Evolutionary conservation across 345 rosid genomes (phyloP).

Genomic region (Populus davidiana): DNA sequence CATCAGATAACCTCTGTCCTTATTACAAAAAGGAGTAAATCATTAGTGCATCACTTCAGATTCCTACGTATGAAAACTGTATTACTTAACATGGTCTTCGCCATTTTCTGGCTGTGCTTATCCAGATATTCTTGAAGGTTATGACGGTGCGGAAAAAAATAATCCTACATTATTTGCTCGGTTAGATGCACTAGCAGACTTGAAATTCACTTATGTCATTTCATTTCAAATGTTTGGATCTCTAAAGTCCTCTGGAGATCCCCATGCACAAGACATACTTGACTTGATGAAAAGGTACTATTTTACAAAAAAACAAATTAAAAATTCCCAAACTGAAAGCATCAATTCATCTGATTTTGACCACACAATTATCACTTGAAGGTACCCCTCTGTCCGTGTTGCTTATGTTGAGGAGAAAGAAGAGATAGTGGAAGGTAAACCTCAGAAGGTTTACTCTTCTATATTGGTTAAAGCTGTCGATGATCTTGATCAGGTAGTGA

Average conservation of each 20-base stretch:
- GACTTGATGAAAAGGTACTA: conserved; percentile 80
- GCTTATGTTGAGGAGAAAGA: conserved; percentile 97
- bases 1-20: conserved; percentile 1
- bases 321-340: not conserved
- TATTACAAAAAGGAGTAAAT: not conserved
- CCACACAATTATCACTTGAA: conserved; percentile 31
- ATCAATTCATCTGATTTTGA: conserved; percentile 20
- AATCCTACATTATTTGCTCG: conserved; percentile 56
- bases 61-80: not conserved
- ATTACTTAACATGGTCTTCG: conserved; percentile 1
- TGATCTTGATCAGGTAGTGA: conserved; percentile 69
- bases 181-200: conserved; percentile 77
- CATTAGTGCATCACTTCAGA: no score
- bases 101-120: conserved; percentile 15
- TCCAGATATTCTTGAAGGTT: conserved; percentile 81
- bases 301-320: conserved; percentile 8
- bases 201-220: conserved; percentile 80
- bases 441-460: conserved; percentile 68
- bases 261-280: conserved; percentile 76
- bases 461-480: conserved; percentile 79
- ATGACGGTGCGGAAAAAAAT: conserved; percentile 61
- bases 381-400: conserved; percentile 87
- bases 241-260: conserved; percentile 78
- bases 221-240: conserved; percentile 85
- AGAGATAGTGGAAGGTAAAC: conserved; percentile 42